These are phyloP conservation scores for Boletales sp. DNA, from an alignment of 768 basidiomycete genomes.

Conservation along the genomic window DNA sequence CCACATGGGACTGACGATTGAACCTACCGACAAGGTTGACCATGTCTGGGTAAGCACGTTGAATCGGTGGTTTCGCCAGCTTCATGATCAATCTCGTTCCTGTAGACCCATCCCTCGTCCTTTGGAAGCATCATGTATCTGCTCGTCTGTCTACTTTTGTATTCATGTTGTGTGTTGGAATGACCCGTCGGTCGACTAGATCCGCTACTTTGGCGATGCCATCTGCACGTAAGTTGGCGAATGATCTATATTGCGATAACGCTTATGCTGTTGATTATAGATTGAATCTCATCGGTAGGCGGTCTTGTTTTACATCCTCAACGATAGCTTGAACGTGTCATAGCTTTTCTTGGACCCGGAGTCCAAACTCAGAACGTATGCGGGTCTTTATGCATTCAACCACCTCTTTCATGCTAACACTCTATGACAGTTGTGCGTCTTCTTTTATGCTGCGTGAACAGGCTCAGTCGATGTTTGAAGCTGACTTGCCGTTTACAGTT, in stretches of 20 bases:
- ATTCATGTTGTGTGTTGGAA: background rate
- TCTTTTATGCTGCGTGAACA: background rate
- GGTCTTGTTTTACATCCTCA: background rate
- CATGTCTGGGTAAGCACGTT: conserved; percentile 16
- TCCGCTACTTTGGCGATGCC: conserved; percentile 22
- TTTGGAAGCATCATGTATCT: conserved; percentile 20
- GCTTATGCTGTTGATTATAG: background rate
- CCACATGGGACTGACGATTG: background rate
- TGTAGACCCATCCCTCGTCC: conserved; percentile 2
- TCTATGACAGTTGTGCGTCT: conserved; percentile 13
- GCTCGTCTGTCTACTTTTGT: conserved; percentile 12
- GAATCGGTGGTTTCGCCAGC: background rate
- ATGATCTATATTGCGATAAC: background rate
- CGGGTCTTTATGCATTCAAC: background rate
- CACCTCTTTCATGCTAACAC: background rate
- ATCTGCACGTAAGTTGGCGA: conserved; percentile 14
- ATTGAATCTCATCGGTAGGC: conserved; percentile 11
- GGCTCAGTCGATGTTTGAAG: background rate
- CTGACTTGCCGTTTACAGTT: conserved; percentile 2
- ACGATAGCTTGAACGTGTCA: background rate
- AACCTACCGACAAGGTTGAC: conserved; percentile 5
- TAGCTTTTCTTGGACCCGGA: conserved; percentile 13
- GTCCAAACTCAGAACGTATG: conserved; percentile 7
- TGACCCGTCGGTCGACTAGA: conserved; percentile 5
- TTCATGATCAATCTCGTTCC: background rate